These are phyloP conservation scores for Vanrija humicola DNA, from an alignment of 1,284 basidiomycete species.

Conservation along the genomic window DNA sequence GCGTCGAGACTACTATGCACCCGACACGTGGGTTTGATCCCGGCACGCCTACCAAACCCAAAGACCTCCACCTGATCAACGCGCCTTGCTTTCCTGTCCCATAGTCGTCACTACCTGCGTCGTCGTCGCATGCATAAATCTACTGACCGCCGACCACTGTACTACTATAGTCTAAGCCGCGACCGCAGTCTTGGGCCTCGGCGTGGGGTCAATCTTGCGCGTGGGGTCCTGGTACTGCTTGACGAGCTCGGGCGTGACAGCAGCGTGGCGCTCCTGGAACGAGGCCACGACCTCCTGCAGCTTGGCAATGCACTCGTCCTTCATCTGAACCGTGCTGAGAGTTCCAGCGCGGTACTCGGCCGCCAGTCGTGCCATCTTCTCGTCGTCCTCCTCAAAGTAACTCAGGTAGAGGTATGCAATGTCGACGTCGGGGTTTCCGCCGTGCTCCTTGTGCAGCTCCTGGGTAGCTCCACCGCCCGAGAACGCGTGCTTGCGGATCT, in stretches of 20 bases:
- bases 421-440: conserved; percentile 93
- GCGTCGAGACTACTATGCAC: too few species aligned
- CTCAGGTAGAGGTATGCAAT: conserved; percentile 92
- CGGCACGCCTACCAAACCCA: too few species aligned
- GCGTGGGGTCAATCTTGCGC: conserved; percentile 66
- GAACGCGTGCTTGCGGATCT: conserved; percentile 90
- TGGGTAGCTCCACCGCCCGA: conserved; percentile 85
- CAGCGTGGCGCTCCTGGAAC: conserved; percentile 87
- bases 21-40: too few species aligned
- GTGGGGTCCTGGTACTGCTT: conserved; percentile 76
- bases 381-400: conserved; percentile 97
- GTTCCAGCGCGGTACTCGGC: conserved; percentile 85
- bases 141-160: too few species aligned
- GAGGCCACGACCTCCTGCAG: conserved; percentile 78
- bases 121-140: too few species aligned
- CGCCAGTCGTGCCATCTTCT: conserved; percentile 70
- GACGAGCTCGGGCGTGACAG: conserved; percentile 75
- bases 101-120: too few species aligned
- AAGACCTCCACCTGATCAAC: too few species aligned
- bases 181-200: background rate
- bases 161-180: background rate
- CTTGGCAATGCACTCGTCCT: conserved; percentile 79
- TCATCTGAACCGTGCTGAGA: conserved; percentile 87
- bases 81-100: too few species aligned
- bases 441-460: conserved; percentile 83